phyloP scores from a whole-genome alignment of 2,329 filamentous ascomycete species.

The Cadophora gregata region DNA sequence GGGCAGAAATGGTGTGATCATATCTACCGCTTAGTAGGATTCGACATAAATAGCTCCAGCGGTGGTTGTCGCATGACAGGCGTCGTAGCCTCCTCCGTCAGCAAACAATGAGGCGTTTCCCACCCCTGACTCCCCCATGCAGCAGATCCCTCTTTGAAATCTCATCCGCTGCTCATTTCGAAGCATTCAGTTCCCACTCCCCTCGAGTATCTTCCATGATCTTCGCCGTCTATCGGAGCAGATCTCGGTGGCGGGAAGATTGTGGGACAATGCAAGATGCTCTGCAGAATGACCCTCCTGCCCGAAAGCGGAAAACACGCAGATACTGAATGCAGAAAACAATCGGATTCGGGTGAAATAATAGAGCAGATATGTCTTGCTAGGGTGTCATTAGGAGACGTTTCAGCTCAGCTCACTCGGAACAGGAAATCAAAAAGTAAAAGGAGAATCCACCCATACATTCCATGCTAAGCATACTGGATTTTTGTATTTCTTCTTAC shows the following conservation, averaged over 20 bases:
- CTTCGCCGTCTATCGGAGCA: not conserved
- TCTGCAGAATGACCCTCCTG: not conserved
- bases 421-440: not conserved
- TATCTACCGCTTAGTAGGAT: not conserved
- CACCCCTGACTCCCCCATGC: not conserved
- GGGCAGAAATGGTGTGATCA: too few relatives aligned
- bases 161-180: not conserved
- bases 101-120: conserved; percentile 3
- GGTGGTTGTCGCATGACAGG: not conserved
- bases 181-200: not conserved
- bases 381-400: not conserved
- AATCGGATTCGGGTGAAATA: not conserved
- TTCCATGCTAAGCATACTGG: not conserved
- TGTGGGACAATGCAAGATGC: conserved; percentile 7
- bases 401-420: not conserved
- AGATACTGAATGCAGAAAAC: not conserved
- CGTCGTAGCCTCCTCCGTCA: conserved; percentile 2
- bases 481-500: not conserved
- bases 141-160: not conserved
- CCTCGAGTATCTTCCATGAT: conserved; percentile 7
- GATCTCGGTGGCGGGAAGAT: conserved; percentile 3
- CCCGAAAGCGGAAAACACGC: not conserved
- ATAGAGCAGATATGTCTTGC: not conserved
- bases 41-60: not conserved
- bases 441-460: not conserved